phyloP scores from a whole-genome alignment of 2,329 filamentous ascomycete genomes.

The Penicillium sp. region DNA sequence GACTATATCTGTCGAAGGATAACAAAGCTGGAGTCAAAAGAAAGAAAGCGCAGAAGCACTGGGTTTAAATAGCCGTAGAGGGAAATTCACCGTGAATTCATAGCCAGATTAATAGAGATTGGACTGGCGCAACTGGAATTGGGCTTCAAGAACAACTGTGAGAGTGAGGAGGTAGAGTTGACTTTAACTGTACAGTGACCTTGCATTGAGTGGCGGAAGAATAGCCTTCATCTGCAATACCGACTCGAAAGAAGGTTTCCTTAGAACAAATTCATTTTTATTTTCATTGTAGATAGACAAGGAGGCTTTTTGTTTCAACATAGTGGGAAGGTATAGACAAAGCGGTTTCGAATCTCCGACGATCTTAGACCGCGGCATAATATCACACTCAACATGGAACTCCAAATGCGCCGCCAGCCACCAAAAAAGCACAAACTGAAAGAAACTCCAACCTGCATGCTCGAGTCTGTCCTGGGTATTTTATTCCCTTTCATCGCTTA shows the following conservation, averaged over 20 bases:
- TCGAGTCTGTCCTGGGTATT: constrained; percentile 13
- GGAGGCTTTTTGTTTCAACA: neutral
- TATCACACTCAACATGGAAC: constrained; percentile 4
- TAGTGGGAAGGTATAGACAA: neutral
- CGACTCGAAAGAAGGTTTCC: neutral
- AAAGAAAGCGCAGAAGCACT: too few relatives aligned
- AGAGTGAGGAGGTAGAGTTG: neutral
- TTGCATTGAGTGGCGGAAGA: neutral
- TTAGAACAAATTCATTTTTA: neutral
- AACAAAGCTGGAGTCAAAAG: too few relatives aligned
- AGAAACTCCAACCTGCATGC: constrained; percentile 25
- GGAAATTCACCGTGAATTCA: too few relatives aligned
- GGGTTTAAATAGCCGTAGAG: too few relatives aligned
- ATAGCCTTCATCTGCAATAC: neutral
- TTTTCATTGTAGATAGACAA: neutral
- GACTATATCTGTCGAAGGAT: too few relatives aligned
- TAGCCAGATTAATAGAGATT: too few relatives aligned
- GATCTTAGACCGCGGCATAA: neutral
- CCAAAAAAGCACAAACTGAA: constrained; percentile 7
- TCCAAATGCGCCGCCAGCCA: constrained; percentile 14
- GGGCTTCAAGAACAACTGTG: too few relatives aligned
- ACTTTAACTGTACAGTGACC: neutral
- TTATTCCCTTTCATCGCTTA: constrained; percentile 12
- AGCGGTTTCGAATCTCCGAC: neutral
- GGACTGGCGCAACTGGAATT: too few relatives aligned